Percentiles rank a stretch among this genome's conserved stretches.
These are phyloP conservation scores for Fusarium secorum DNA, from an alignment of 2,329 filamentous ascomycete genomes.

Conservation along the genomic window DNA sequence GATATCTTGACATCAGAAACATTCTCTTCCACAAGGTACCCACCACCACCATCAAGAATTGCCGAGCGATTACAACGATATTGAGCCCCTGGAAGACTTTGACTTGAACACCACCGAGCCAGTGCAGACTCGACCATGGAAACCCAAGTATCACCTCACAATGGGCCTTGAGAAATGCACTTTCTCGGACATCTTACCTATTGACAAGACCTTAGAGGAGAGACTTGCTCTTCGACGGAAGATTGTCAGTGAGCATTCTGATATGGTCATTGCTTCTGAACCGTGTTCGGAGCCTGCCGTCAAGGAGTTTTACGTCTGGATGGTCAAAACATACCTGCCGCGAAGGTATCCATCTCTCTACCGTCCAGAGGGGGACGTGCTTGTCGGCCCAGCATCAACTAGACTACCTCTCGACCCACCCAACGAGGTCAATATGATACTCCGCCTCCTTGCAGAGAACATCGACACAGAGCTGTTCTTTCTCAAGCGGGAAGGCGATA, in stretches of 20 bases:
- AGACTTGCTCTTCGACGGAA: not conserved
- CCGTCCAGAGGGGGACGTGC: rapidly evolving
- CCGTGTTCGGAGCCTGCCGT: not conserved
- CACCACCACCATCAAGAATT: not conserved
- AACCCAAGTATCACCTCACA: not conserved
- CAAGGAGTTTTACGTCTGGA: not conserved
- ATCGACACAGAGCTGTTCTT: not conserved
- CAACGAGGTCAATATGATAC: rapidly evolving
- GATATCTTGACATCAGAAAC: not conserved
- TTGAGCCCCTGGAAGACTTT: not conserved
- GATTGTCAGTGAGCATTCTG: not conserved
- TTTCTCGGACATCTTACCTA: not conserved
- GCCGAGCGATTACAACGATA: not conserved
- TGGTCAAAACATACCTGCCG: not conserved
- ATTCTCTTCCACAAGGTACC: rapidly evolving
- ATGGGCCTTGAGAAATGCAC: not conserved
- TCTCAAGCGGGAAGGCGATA: not conserved
- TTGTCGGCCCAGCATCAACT: not conserved
- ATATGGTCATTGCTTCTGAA: not conserved
- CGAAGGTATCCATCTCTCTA: not conserved
- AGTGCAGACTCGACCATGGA: not conserved
- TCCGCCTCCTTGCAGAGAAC: not conserved
- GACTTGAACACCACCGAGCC: not conserved
- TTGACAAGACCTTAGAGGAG: not conserved
- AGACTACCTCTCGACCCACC: not conserved